Evolutionary conservation across 306 rosid species (phyloP).

Genomic region (Vicia sativa): DNA sequence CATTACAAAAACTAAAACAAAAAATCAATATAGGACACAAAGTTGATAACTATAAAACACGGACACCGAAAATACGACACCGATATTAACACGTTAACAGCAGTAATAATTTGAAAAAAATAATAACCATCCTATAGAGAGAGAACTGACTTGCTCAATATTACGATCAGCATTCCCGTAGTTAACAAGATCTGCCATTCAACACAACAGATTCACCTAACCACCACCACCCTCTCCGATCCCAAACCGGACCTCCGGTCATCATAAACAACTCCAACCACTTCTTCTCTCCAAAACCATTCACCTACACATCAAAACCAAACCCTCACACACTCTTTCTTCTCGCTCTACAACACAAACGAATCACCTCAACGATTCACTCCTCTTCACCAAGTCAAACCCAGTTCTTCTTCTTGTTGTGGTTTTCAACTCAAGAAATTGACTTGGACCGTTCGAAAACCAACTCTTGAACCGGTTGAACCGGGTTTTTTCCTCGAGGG

Average conservation of each 20-base stretch:
- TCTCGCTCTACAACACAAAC: conserved; percentile 39
- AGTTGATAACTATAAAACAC: conserved; percentile 12
- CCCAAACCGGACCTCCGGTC: conserved; percentile 84
- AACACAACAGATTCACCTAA: conserved; percentile 74
- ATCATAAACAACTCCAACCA: conserved; percentile 70
- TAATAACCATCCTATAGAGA: conserved; percentile 17
- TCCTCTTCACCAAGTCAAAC: conserved; percentile 49
- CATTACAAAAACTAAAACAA: conserved; percentile 29
- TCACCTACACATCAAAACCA: conserved; percentile 59
- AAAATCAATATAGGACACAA: conserved; percentile 19
- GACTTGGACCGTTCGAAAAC: conserved; percentile 24
- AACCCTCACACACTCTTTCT: conserved; percentile 32
- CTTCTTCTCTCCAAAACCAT: conserved; percentile 70
- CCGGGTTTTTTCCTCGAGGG: not conserved
- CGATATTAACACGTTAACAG: too few relatives aligned
- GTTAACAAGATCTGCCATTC: conserved; percentile 99
- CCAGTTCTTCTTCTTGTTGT: not conserved
- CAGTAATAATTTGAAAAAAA: too few relatives aligned
- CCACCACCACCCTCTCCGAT: conserved; percentile 94
- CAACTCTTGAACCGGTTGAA: conserved; percentile 15
- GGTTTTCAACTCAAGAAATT: conserved; percentile 41
- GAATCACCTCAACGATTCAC: conserved; percentile 54
- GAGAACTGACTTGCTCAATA: conserved; percentile 76
- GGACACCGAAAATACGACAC: too few relatives aligned
- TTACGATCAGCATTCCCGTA: conserved; percentile 93